phyloP scores from a whole-genome alignment of 352 stramenopile species.

The Pythium dissotocum region DNA sequence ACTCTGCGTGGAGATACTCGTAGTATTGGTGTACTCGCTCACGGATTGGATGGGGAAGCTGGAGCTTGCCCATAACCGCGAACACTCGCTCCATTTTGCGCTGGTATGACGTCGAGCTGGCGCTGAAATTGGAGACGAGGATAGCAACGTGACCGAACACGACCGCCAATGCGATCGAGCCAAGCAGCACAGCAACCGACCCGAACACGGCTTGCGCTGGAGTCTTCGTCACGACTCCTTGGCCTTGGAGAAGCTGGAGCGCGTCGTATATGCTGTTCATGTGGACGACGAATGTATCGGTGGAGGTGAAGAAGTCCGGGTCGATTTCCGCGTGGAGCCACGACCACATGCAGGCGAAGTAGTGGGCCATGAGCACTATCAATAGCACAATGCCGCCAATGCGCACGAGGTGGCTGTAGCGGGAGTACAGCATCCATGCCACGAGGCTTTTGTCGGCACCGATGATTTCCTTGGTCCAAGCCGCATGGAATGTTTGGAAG shows the following conservation, averaged over 20 bases:
- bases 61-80: slow-evolving; percentile 57
- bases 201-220: slow-evolving; percentile 46
- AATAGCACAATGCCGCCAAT: slow-evolving; percentile 40
- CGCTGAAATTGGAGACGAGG: slow-evolving; percentile 64
- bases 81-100: slow-evolving; percentile 74
- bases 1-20: slow-evolving; percentile 1
- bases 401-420: slow-evolving; percentile 44
- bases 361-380: slow-evolving; percentile 50
- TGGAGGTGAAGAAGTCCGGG: not conserved
- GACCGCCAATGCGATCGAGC: slow-evolving; percentile 59
- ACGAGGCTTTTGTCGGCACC: slow-evolving; percentile 37
- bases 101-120: slow-evolving; percentile 54
- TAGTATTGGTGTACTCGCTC: slow-evolving; percentile 55
- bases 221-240: slow-evolving; percentile 37
- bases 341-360: slow-evolving; percentile 52
- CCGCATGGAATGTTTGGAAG: slow-evolving; percentile 37
- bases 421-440: slow-evolving; percentile 48
- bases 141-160: slow-evolving; percentile 70
- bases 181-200: slow-evolving; percentile 45
- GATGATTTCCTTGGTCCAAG: slow-evolving; percentile 27
- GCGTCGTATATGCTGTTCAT: slow-evolving; percentile 43
- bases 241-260: slow-evolving; percentile 53
- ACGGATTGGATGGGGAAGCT: slow-evolving; percentile 42
- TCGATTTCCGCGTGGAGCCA: slow-evolving; percentile 21
- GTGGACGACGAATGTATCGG: not conserved